Conservation (phyloP, 23 red algal genomes). For the Gracilaria vermiculophylla region DNA sequence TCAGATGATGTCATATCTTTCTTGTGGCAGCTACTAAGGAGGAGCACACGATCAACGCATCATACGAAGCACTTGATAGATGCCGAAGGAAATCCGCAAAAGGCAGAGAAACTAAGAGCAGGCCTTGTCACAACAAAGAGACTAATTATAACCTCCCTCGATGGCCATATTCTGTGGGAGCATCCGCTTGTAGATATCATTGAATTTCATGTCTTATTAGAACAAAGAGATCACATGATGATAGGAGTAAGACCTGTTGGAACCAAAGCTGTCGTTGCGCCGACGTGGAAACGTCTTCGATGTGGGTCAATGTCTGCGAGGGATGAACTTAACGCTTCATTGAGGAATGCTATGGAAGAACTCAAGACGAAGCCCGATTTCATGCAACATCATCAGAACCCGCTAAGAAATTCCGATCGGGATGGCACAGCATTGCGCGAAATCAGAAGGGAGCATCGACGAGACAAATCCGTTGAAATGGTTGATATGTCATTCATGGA, state of each 20-base stretch:
- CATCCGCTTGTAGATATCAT: slow-evolving; percentile 57
- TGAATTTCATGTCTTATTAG: slow-evolving; percentile 52
- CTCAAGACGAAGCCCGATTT: slow-evolving; percentile 6
- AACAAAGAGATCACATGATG: slow-evolving; percentile 42
- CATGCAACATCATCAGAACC: not conserved
- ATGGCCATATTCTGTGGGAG: slow-evolving; percentile 71
- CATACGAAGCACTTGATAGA: slow-evolving; percentile 45
- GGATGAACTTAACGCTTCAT: slow-evolving; percentile 46
- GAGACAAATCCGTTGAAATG: slow-evolving; percentile 51
- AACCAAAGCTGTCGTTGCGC: not conserved
- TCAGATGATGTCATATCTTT: slow-evolving; percentile 47
- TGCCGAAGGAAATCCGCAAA: slow-evolving; percentile 61
- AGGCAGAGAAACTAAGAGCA: slow-evolving; percentile 58
- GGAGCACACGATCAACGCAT: slow-evolving; percentile 58
- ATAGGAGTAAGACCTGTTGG: slow-evolving; percentile 51
- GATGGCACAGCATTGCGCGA: not conserved
- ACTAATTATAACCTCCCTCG: slow-evolving; percentile 55
- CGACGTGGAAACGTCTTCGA: slow-evolving; percentile 48
- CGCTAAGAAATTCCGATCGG: not conserved
- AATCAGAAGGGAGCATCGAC: slow-evolving; percentile 21
- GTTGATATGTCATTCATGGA: slow-evolving; percentile 32
- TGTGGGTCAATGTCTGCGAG: slow-evolving; percentile 45
- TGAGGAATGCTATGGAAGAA: slow-evolving; percentile 62
- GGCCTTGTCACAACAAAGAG: slow-evolving; percentile 45
- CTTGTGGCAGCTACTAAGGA: slow-evolving; percentile 50